These are phyloP conservation scores for Nectriaceae sp. DNA, from an alignment of 2,329 filamentous ascomycete genomes.

Conservation along the genomic window DNA sequence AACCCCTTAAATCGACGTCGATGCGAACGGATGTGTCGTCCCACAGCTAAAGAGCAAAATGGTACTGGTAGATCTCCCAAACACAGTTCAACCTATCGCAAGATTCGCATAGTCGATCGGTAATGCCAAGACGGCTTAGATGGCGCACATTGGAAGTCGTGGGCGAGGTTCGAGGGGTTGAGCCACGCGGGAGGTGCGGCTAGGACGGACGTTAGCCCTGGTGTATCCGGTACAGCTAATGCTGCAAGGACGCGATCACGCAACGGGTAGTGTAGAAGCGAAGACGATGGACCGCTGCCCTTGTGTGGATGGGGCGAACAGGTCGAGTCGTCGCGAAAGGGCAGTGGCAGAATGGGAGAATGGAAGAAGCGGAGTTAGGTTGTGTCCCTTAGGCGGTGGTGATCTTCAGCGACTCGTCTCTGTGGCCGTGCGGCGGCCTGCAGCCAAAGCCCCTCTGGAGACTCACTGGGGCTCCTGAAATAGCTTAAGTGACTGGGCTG, in stretches of 20 bases:
- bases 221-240: background rate
- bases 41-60: conserved; percentile 9
- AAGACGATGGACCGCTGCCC: background rate
- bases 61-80: conserved; percentile 18
- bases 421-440: conserved; percentile 3
- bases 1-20: conserved; percentile 23
- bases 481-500: too few species aligned
- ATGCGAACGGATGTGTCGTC: conserved; percentile 11
- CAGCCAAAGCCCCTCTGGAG: background rate
- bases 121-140: conserved; percentile 26
- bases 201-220: background rate
- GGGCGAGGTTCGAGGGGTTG: conserved; percentile 27
- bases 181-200: conserved; percentile 22
- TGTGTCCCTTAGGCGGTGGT: background rate
- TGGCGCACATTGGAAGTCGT: conserved; percentile 29
- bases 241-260: too few species aligned
- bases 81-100: conserved; percentile 29
- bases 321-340: background rate
- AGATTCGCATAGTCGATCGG: conserved; percentile 35
- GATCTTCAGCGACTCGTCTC: conserved; percentile 12
- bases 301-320: background rate
- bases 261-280: background rate
- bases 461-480: background rate
- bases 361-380: conserved; percentile 3
- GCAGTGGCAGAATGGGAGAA: background rate